These are phyloP conservation scores for Colletotrichum plurivorum DNA, from an alignment of 2,329 filamentous ascomycete genomes.

Conservation along the genomic window DNA sequence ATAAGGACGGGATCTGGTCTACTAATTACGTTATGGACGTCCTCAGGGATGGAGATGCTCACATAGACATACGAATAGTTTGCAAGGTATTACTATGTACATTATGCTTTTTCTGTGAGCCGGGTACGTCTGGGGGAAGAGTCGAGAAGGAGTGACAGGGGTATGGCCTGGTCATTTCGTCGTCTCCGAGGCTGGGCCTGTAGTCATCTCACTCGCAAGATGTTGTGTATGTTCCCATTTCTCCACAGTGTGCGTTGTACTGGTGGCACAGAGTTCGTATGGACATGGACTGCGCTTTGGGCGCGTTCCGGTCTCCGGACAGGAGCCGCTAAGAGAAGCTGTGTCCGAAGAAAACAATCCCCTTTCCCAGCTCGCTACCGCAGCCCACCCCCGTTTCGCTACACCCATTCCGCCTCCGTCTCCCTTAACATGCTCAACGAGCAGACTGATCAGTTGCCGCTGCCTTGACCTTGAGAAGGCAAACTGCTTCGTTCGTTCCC, in stretches of 20 bases:
- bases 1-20: background rate
- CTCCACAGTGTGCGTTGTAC: slow-evolving; percentile 20
- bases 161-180: slow-evolving; percentile 25
- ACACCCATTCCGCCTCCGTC: slow-evolving; percentile 10
- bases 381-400: slow-evolving; percentile 10
- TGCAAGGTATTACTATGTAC: no score
- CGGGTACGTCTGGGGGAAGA: slow-evolving; percentile 8
- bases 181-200: slow-evolving; percentile 4
- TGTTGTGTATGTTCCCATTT: background rate
- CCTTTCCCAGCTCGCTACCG: slow-evolving; percentile 34
- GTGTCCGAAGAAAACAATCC: slow-evolving; percentile 41
- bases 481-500: slow-evolving; percentile 29
- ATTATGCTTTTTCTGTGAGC: background rate
- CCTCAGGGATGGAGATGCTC: no score
- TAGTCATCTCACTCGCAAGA: no score
- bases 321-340: background rate
- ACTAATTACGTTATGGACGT: no score
- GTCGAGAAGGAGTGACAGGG: slow-evolving; percentile 33
- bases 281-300: slow-evolving; percentile 17
- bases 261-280: slow-evolving; percentile 41
- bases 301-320: slow-evolving; percentile 34
- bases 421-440: slow-evolving; percentile 19
- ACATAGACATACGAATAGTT: no score
- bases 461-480: slow-evolving; percentile 13
- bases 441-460: background rate